Base-by-base conservation (phyloP, 768 basidiomycete genomes). In the Fomitopsis serialis region DNA sequence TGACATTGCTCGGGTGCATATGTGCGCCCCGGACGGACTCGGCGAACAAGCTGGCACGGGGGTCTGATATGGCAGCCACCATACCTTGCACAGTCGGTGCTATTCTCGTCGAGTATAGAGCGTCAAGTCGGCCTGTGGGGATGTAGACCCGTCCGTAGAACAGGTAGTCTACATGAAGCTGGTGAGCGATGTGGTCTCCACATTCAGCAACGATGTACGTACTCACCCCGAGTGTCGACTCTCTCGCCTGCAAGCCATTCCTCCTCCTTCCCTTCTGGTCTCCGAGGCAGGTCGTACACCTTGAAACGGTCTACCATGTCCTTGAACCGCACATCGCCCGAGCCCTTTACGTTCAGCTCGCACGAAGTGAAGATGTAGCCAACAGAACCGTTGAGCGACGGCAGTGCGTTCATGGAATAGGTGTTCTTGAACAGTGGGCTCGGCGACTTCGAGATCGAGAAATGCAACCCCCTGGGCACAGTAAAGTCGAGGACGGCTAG, bases 301-400 rank as follows among this genome's bases (percentile, higher is more conserved):
- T 79, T 83, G 74, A 96, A 97, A 11, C 88, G 84, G 59, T 96
- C 92, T 36, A 93, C 74, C 76, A 96, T 87, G 63, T 93, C 85
- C 66, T 92, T 92, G 74, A 98, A 87, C 15, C 79, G 79, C 42
- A 91, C 85, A 57, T 80, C 78, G 3, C 80, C 78, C 13, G 87
- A 90, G 34, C 74, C 77, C 61, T 81, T 80, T 53, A 90, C 76
- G 59, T 87, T 77, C 48, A 97, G 73, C 55, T 89, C 81, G 63
- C 89, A 92, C 9, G 92, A 92, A 0, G 89, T 90, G 66, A 95
- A 96, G 54, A 97, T 89, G 64, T 97, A 98, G 44, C 91, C 91
- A 37, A 98, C 77, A 1, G 92, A 92, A 23, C 96, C 96, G 58
- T 92, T 91, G 58, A 98, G 75, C 8, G 92, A 91, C 1, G 94